Percentiles rank a stretch among this genome's conserved stretches.
phyloP scores from a whole-genome alignment of 2,329 filamentous ascomycete genomes.

The Samsoniella hepiali region DNA sequence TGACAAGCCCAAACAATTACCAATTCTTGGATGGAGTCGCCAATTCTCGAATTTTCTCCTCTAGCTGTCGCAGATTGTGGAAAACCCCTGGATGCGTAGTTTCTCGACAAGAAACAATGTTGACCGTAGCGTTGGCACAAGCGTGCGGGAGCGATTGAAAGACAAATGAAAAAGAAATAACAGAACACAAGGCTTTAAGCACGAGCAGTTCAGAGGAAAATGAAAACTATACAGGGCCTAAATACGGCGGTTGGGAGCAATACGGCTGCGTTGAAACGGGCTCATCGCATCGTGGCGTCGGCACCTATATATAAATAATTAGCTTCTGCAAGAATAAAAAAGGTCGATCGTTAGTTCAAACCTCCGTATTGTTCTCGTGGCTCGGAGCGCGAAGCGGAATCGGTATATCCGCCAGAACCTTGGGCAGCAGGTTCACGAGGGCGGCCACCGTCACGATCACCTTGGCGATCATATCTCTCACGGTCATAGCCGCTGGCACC shows the following conservation, averaged over 20 bases:
- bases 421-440: constrained; percentile 38
- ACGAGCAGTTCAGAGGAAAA: constrained; percentile 9
- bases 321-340: constrained; percentile 22
- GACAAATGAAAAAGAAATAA: constrained; percentile 28
- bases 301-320: constrained; percentile 30
- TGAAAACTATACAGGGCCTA: constrained; percentile 17
- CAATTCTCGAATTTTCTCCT: constrained; percentile 31
- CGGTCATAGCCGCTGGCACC: constrained; percentile 45
- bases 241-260: constrained; percentile 2
- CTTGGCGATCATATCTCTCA: constrained; percentile 47
- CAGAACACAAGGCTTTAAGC: constrained; percentile 17
- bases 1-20: constrained; percentile 36
- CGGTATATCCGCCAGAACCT: constrained; percentile 37
- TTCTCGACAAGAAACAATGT: constrained; percentile 27
- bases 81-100: constrained; percentile 36
- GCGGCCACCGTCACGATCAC: constrained; percentile 40
- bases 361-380: constrained; percentile 44
- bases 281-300: constrained; percentile 30
- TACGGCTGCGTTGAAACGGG: constrained; percentile 9
- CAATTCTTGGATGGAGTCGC: constrained; percentile 31
- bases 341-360: constrained; percentile 28
- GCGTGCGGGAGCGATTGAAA: constrained; percentile 11
- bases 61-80: constrained; percentile 37
- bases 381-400: constrained; percentile 42
- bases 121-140: constrained; percentile 5